phyloP scores from a whole-genome alignment of 345 rosid species.

The Ceriops zippeliana region DNA sequence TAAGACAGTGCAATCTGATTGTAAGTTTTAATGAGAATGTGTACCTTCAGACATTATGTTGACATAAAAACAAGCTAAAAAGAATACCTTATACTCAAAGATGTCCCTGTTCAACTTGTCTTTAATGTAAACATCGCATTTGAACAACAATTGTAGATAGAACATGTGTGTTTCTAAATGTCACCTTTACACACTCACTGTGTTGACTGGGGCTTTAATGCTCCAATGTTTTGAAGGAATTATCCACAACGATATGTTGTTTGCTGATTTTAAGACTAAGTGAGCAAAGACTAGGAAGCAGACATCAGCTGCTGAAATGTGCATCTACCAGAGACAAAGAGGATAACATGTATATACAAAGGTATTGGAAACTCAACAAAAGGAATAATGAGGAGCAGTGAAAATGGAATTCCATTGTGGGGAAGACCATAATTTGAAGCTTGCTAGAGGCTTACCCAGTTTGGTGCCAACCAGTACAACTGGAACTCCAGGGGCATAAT shows the following conservation, averaged over 20 bases:
- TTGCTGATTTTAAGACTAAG: neutral
- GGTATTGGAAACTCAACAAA: too few species aligned
- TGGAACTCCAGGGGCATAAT: conserved; percentile 87
- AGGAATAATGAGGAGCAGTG: neutral
- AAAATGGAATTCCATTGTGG: neutral
- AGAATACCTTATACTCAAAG: too few species aligned
- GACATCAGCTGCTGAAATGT: neutral
- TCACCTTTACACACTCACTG: neutral
- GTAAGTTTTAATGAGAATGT: too few species aligned
- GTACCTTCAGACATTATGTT: too few species aligned
- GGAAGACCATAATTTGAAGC: neutral
- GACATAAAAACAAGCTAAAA: too few species aligned
- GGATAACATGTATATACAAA: neutral
- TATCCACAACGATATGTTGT: neutral
- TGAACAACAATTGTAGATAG: too few species aligned
- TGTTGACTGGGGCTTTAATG: neutral
- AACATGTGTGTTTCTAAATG: too few species aligned
- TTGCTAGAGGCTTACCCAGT: conserved; percentile 50
- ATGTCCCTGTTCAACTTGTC: too few species aligned
- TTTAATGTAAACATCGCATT: too few species aligned
- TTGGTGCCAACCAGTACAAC: conserved; percentile 89
- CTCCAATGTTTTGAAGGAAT: neutral
- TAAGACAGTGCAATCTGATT: too few species aligned
- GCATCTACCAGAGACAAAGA: neutral
- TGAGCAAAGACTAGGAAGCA: neutral